These are phyloP conservation scores for Xylaria hypoxylon DNA, from an alignment of 2,329 filamentous ascomycete genomes.

Conservation along the genomic window DNA sequence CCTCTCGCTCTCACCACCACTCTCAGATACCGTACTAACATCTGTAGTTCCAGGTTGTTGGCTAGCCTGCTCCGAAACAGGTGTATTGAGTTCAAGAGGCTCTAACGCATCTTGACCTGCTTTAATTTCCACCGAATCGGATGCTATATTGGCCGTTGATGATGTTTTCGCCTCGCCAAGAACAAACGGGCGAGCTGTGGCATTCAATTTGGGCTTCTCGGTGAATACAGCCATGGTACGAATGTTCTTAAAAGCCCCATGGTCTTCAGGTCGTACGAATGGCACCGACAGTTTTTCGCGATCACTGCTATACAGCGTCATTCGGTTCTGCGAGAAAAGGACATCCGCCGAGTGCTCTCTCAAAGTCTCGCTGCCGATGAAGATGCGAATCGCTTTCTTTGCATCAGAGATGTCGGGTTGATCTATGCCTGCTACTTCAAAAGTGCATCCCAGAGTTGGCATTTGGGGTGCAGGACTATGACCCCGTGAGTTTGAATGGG, in stretches of 20 bases:
- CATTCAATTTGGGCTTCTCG: constrained; percentile 69
- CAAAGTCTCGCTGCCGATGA: constrained; percentile 89
- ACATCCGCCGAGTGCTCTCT: constrained; percentile 90
- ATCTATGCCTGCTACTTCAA: constrained; percentile 75
- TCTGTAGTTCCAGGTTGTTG: constrained; percentile 49
- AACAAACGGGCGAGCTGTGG: constrained; percentile 60
- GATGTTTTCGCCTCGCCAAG: constrained; percentile 52
- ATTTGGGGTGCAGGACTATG: constrained; percentile 80
- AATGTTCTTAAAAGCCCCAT: constrained; percentile 81
- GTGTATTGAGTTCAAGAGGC: constrained; percentile 54
- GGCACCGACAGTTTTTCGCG: constrained; percentile 89
- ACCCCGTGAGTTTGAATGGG: constrained; percentile 78
- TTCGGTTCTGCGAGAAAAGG: constrained; percentile 88
- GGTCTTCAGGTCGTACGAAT: constrained; percentile 91
- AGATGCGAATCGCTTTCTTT: constrained; percentile 80
- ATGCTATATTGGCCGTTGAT: constrained; percentile 27
- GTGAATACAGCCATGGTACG: constrained; percentile 69
- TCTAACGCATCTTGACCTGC: constrained; percentile 47
- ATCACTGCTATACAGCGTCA: constrained; percentile 88
- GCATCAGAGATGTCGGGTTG: constrained; percentile 61
- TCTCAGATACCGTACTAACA: constrained; percentile 57
- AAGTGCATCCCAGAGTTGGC: constrained; percentile 82
- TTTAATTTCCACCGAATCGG: constrained; percentile 46
- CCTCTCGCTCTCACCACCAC: constrained; percentile 59
- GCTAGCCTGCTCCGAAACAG: constrained; percentile 51